Conservation (phyloP, 2,329 filamentous ascomycete species). For the Arthrobotrys sphaeroides region DNA sequence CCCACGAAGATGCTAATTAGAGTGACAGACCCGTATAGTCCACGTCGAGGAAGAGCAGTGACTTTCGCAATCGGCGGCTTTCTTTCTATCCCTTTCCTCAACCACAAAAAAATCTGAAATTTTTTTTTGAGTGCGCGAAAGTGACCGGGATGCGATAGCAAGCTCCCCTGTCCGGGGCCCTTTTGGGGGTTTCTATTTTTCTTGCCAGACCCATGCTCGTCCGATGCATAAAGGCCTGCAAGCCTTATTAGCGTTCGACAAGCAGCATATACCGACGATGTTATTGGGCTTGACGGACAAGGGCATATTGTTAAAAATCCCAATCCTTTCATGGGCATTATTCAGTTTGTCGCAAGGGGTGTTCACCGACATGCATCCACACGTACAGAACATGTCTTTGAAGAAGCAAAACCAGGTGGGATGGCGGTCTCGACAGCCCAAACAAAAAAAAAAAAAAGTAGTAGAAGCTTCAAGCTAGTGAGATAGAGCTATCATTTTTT, state of each 20-base stretch:
- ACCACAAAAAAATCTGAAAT: slow-evolving; percentile 43
- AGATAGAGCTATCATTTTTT: slow-evolving; percentile 37
- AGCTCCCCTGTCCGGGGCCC: slow-evolving; percentile 36
- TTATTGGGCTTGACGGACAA: slow-evolving; percentile 36
- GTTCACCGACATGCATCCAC: slow-evolving; percentile 21
- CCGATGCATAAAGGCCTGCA: slow-evolving; percentile 51
- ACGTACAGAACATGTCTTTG: not conserved
- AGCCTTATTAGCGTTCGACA: slow-evolving; percentile 48
- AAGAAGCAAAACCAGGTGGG: slow-evolving; percentile 50
- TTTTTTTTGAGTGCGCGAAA: slow-evolving; percentile 41
- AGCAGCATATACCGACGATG: slow-evolving; percentile 22
- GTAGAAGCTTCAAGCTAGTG: slow-evolving; percentile 31
- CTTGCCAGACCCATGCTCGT: slow-evolving; percentile 45
- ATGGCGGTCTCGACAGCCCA: slow-evolving; percentile 27
- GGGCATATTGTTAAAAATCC: slow-evolving; percentile 24
- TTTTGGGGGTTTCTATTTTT: slow-evolving; percentile 51
- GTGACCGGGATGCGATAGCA: slow-evolving; percentile 49
- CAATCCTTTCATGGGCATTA: slow-evolving; percentile 52
- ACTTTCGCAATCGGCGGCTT: not conserved
- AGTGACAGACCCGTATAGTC: not conserved
- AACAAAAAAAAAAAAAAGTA: slow-evolving; percentile 19
- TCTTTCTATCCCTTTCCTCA: too few species aligned
- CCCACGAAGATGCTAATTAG: not conserved
- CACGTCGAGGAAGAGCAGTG: slow-evolving; percentile 18
- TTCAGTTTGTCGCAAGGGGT: slow-evolving; percentile 45